Base-by-base conservation (phyloP, 106 monocot species). In the Phalaenopsis aphrodite region DNA sequence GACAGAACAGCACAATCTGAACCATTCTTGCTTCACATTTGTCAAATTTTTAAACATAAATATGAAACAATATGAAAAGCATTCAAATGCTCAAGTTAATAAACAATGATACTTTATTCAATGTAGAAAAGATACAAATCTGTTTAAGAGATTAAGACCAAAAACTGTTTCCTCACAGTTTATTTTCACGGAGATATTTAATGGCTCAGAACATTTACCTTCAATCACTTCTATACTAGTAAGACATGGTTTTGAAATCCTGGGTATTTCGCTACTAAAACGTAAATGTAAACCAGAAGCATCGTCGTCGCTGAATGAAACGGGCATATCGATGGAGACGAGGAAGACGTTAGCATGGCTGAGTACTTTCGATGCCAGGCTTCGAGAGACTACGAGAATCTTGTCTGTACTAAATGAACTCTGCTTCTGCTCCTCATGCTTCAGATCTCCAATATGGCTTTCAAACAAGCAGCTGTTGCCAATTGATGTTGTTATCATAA, bases 161-260 rank as follows among this genome's bases (percentile, higher is more conserved):
- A 99, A 99, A 37, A 89, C 75, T 8, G 98, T 88, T 42, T 99
- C 98, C 79, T 93, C 95, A 84, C 91, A 99, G 82, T 99, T 99
- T 57, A 95, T 78, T 84, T 99, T 95, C 41, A 93, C 88, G 46
- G 75, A 72, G 73, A 93, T 76, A 71, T 94, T 80, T 74, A 99
- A 88, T 45, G 88, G 83, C 57, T 83, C 89, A 12, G 79, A 81
- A 79, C 84, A 86, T 72, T 87, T 87, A 72, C 98, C 98, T 83
- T 94, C 89, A 56, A 75, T 73, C 1, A 65, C 64, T 30, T 0
- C 30, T 24, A 90, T 42, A n/a, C 88, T 91, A 78, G 95, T 84
- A 39, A 99, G 81, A 84, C 95, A 99, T 76, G 85, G 86, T 37
- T 95, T 92, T 64, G 83, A 93, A 75, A 72, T 93, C 85, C 91